These are phyloP conservation scores for Talaromyces sp. DNA, from an alignment of 2,329 filamentous ascomycete species.

Conservation along the genomic window DNA sequence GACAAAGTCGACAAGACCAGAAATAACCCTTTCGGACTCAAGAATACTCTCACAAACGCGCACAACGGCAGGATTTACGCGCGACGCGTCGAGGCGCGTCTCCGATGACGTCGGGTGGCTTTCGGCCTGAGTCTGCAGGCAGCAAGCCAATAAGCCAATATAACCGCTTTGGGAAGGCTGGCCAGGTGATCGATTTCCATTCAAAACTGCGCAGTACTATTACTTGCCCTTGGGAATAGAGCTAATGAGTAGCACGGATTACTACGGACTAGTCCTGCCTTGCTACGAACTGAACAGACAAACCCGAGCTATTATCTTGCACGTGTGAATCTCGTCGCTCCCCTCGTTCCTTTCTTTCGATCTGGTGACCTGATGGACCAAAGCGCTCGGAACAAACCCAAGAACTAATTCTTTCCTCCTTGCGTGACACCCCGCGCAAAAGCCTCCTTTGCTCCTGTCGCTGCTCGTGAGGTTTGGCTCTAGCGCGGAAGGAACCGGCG, in stretches of 20 bases:
- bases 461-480: background rate
- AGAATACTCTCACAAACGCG: background rate
- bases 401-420: background rate
- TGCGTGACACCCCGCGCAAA: background rate
- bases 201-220: background rate
- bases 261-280: background rate
- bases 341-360: background rate
- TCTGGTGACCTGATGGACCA: background rate
- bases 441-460: background rate
- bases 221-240: background rate
- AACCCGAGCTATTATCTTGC: background rate
- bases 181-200: background rate
- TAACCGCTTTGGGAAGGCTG: slow-evolving; percentile 7
- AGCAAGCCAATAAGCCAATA: slow-evolving; percentile 3
- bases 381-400: too few relatives aligned
- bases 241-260: background rate
- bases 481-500: background rate
- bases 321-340: background rate
- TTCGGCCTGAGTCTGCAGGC: slow-evolving; percentile 9
- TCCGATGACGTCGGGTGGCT: background rate
- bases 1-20: background rate
- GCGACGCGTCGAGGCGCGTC: slow-evolving; percentile 1
- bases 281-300: background rate
- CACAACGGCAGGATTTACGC: background rate
- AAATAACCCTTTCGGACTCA: background rate